These are phyloP conservation scores for Leptographium flavum DNA, from an alignment of 2,329 filamentous ascomycete genomes.

Conservation along the genomic window DNA sequence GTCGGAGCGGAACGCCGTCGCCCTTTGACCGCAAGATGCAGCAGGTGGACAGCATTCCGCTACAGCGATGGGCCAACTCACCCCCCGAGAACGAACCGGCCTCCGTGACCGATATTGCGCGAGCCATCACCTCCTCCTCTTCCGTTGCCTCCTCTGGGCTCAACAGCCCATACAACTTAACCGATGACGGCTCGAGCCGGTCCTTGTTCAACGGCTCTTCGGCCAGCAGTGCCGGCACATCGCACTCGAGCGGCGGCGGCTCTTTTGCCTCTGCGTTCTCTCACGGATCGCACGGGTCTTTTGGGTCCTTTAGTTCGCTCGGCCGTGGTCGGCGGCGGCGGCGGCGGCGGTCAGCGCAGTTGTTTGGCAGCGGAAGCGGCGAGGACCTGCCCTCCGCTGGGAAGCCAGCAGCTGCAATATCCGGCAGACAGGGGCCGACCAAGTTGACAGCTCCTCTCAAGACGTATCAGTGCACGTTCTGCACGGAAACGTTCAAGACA, in stretches of 20 bases:
- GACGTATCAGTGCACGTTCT: constrained; percentile 54
- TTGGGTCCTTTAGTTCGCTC: constrained; percentile 33
- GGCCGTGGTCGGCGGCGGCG: constrained; percentile 34
- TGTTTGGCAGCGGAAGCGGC: not conserved
- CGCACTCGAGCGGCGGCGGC: constrained; percentile 38
- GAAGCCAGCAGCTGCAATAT: constrained; percentile 17
- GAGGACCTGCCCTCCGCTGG: not conserved
- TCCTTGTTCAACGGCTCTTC: constrained; percentile 47
- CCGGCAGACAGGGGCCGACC: constrained; percentile 8
- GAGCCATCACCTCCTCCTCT: constrained; percentile 40
- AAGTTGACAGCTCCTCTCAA: constrained; percentile 30
- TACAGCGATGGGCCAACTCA: constrained; percentile 45
- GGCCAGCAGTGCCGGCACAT: constrained; percentile 45
- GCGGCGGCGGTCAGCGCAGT: constrained; percentile 27
- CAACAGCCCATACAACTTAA: constrained; percentile 42
- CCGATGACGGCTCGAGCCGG: constrained; percentile 44
- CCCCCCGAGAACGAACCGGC: constrained; percentile 47
- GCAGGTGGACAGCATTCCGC: constrained; percentile 32
- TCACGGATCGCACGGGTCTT: constrained; percentile 41
- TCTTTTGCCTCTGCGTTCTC: constrained; percentile 47
- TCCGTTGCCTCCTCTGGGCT: constrained; percentile 38
- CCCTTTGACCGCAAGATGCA: constrained; percentile 11
- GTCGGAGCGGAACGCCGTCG: constrained; percentile 33
- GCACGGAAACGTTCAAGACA: constrained; percentile 51
- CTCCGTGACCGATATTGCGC: constrained; percentile 42